phyloP scores from a whole-genome alignment of 2,329 filamentous ascomycete genomes.

The Epichloe elymi region DNA sequence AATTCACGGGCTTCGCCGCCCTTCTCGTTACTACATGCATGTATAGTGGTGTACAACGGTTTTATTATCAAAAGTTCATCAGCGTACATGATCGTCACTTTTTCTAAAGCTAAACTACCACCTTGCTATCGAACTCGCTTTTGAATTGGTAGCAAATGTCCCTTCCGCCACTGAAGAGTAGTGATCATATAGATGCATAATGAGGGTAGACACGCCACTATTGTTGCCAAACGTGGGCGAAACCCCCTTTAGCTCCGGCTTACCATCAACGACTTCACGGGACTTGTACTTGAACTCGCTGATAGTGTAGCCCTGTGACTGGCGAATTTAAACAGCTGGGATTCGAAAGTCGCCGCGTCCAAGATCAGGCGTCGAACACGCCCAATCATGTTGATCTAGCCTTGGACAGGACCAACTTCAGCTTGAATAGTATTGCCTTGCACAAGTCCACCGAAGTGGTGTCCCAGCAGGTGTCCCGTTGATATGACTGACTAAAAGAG shows the following conservation, averaged over 20 bases:
- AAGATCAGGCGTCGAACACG: constrained; percentile 46
- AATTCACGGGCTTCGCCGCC: too few species aligned
- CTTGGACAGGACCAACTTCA: constrained; percentile 24
- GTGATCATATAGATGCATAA: constrained; percentile 45
- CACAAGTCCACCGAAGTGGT: constrained; percentile 47
- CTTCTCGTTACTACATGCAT: too few species aligned
- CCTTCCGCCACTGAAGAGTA: constrained; percentile 38
- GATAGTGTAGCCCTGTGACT: constrained; percentile 45
- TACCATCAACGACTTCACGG: constrained; percentile 40
- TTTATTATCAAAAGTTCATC: too few species aligned
- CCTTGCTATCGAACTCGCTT: too few species aligned
- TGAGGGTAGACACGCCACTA: constrained; percentile 43
- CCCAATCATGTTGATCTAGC: constrained; percentile 39
- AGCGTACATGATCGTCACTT: too few species aligned
- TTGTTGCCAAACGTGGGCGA: constrained; percentile 46
- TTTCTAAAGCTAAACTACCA: too few species aligned
- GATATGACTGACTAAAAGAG: too few species aligned
- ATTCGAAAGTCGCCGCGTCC: constrained; percentile 50
- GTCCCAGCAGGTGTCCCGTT: constrained; percentile 41
- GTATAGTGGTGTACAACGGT: too few species aligned
- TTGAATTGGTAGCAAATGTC: too few species aligned
- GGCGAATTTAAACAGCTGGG: constrained; percentile 47
- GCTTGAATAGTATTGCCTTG: constrained; percentile 34
- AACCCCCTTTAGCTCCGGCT: constrained; percentile 41
- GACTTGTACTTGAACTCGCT: constrained; percentile 45